Conservation (phyloP, 495 filamentous ascomycete species). For the Penicillium lagena region DNA sequence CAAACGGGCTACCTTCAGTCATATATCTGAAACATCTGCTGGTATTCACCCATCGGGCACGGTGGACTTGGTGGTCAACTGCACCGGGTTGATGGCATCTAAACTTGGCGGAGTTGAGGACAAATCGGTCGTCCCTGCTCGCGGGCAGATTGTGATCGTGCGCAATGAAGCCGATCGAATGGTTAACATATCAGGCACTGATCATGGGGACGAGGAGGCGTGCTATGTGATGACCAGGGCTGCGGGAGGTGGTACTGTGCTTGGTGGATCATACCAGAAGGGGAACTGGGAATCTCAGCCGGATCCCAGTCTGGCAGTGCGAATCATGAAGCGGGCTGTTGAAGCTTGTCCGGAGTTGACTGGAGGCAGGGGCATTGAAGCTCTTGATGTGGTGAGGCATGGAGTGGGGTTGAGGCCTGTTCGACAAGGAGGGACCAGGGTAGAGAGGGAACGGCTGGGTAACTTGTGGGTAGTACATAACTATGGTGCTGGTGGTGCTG, state of each 20-base stretch:
- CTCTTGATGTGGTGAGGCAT: slow-evolving; percentile 69
- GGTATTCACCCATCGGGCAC: slow-evolving; percentile 46
- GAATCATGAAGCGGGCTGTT: slow-evolving; percentile 77
- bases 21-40: slow-evolving; percentile 58
- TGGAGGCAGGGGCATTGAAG: slow-evolving; percentile 61
- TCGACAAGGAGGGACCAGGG: slow-evolving; percentile 59
- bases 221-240: slow-evolving; percentile 79
- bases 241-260: slow-evolving; percentile 61
- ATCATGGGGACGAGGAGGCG: slow-evolving; percentile 66
- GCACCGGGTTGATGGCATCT: slow-evolving; percentile 65
- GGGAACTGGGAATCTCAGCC: slow-evolving; percentile 68
- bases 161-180: slow-evolving; percentile 66
- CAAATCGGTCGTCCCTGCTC: slow-evolving; percentile 55
- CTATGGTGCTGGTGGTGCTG: slow-evolving; percentile 66
- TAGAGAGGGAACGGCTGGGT: slow-evolving; percentile 66
- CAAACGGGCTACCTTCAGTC: slow-evolving; percentile 48
- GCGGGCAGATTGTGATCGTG: slow-evolving; percentile 83
- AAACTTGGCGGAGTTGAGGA: slow-evolving; percentile 78
- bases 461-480: slow-evolving; percentile 73
- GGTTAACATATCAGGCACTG: slow-evolving; percentile 57
- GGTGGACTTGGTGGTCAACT: slow-evolving; percentile 69
- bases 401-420: slow-evolving; percentile 73
- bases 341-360: slow-evolving; percentile 57
- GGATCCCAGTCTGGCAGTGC: slow-evolving; percentile 64
- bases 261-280: slow-evolving; percentile 76